phyloP scores from a whole-genome alignment of 2,329 filamentous ascomycete species.

The Ophiostoma sp. region DNA sequence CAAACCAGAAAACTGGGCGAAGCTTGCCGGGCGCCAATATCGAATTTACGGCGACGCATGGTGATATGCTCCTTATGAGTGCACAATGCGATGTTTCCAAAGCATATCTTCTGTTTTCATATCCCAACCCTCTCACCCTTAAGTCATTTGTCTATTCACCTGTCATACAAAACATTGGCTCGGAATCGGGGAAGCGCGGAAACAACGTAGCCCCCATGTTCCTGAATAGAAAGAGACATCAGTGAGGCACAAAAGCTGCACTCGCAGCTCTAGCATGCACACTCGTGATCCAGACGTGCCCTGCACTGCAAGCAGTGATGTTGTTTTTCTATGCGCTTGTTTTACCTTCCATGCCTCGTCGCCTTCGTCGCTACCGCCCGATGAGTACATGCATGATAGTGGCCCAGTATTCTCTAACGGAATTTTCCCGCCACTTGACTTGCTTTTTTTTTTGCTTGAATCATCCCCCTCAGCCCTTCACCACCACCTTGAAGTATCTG shows the following conservation, averaged over 20 bases:
- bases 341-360: not conserved
- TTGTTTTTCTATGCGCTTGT: slow-evolving; percentile 6
- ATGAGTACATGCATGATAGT: not conserved
- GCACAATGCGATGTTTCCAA: not conserved
- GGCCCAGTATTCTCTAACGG: not conserved
- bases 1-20: too few relatives aligned
- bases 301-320: not conserved
- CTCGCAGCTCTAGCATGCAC: not conserved
- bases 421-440: not conserved
- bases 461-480: not conserved
- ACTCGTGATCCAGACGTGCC: not conserved
- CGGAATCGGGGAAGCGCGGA: slow-evolving; percentile 3
- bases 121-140: not conserved
- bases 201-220: not conserved
- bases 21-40: too few relatives aligned
- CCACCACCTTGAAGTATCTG: not conserved
- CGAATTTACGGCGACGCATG: not conserved
- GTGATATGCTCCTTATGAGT: not conserved
- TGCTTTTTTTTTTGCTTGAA: not conserved
- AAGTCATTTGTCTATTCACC: not conserved
- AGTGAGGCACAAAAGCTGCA: not conserved
- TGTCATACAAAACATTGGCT: not conserved
- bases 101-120: not conserved
- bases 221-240: not conserved
- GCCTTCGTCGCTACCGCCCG: not conserved